Evolutionary conservation across 129 eudicot genomes (phyloP).

Genomic region (Centaurea solstitialis): DNA sequence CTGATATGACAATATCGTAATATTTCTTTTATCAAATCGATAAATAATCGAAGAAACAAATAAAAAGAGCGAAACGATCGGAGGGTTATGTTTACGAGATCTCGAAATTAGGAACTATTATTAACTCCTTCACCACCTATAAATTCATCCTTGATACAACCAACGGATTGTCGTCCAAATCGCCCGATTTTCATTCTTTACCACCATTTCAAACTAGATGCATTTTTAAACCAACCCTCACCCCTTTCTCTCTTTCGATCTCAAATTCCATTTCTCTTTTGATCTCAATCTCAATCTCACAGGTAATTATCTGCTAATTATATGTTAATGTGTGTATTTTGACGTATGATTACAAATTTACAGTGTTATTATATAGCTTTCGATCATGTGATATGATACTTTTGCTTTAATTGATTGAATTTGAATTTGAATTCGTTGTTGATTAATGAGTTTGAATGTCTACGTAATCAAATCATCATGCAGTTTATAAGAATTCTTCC

Average conservation of each 20-base stretch:
- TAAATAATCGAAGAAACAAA: too few species aligned
- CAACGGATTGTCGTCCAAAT: conserved; percentile 32
- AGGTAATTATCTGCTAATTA: too few species aligned
- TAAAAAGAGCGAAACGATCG: neutral
- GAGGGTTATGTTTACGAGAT: neutral
- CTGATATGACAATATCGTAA: too few species aligned
- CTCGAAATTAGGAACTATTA: neutral
- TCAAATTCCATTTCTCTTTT: neutral
- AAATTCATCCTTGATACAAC: neutral
- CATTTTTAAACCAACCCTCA: conserved; percentile 27
- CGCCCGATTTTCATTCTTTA: conserved; percentile 31
- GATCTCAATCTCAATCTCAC: neutral
- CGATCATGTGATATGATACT: too few species aligned
- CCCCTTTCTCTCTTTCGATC: conserved; percentile 9
- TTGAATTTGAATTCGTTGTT: neutral
- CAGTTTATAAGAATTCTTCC: neutral
- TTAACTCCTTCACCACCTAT: neutral
- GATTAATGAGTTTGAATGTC: neutral
- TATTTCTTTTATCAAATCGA: too few species aligned
- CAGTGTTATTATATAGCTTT: conserved; percentile 6
- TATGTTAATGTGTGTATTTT: neutral
- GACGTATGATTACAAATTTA: neutral
- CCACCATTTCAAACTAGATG: conserved; percentile 7
- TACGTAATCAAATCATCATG: neutral
- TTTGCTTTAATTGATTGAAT: too few species aligned